Conservation (phyloP, 139 green algal genomes). For the Monoraphidium neglectum region DNA sequence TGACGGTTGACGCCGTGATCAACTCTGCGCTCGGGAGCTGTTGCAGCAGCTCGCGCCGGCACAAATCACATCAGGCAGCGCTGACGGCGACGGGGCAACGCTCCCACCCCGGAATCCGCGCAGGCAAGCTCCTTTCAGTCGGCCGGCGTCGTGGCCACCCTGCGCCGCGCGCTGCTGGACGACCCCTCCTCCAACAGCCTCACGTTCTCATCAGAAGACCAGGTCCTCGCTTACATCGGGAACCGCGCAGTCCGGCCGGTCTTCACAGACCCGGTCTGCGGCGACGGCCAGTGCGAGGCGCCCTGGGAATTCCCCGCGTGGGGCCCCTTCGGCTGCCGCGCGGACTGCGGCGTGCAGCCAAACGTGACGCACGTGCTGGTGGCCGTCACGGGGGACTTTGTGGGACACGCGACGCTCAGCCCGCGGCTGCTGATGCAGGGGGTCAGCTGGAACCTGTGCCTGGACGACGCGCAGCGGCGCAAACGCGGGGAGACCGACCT, state of each 20-base stretch:
- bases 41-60: not conserved
- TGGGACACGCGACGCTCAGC: constrained; percentile 43
- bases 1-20: not conserved
- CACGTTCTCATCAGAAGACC: constrained; percentile 55
- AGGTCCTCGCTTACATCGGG: constrained; percentile 70
- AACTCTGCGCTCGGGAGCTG: not conserved
- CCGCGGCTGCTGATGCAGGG: constrained; percentile 60
- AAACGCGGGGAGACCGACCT: constrained; percentile 58
- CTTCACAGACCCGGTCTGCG: constrained; percentile 74
- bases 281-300: constrained; percentile 67
- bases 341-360: constrained; percentile 64
- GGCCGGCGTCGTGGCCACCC: constrained; percentile 66
- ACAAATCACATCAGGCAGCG: not conserved
- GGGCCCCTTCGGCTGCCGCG: constrained; percentile 66
- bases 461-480: constrained; percentile 48
- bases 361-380: constrained; percentile 65
- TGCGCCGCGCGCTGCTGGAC: constrained; percentile 70
- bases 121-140: constrained; percentile 68
- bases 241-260: constrained; percentile 58
- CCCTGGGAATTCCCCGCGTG: constrained; percentile 77
- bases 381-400: constrained; percentile 50
- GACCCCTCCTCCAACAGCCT: constrained; percentile 42
- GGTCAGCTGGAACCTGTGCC: constrained; percentile 71
- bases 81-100: not conserved
- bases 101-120: not conserved